These are phyloP conservation scores for Penicillium sp. DNA, from an alignment of 2,329 filamentous ascomycete genomes.

Conservation along the genomic window DNA sequence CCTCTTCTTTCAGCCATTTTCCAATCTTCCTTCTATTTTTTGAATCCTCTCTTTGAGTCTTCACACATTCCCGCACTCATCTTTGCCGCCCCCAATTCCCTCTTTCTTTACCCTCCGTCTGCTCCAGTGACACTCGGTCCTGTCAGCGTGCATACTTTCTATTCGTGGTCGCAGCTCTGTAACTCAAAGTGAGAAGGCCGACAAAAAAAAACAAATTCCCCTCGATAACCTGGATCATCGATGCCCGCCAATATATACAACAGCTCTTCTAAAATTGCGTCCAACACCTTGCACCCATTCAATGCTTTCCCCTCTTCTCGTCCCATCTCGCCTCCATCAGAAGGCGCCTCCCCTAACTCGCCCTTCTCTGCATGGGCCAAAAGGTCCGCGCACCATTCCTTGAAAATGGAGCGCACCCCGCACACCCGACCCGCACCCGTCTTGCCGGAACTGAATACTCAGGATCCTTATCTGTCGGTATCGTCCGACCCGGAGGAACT, in stretches of 20 bases:
- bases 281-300: not conserved
- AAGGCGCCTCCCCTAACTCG: constrained; percentile 9
- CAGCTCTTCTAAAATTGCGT: not conserved
- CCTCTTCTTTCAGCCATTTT: not conserved
- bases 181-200: not conserved
- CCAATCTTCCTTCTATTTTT: not conserved
- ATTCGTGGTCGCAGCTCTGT: not conserved
- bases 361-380: constrained; percentile 12
- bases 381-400: not conserved
- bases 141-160: not conserved
- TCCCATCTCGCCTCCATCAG: constrained; percentile 19
- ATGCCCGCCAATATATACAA: constrained; percentile 14
- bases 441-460: constrained; percentile 33
- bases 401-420: constrained; percentile 26
- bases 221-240: not conserved
- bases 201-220: not conserved
- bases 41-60: no score
- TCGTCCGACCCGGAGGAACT: constrained; percentile 40
- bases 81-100: not conserved
- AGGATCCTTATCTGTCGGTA: constrained; percentile 42
- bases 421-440: constrained; percentile 25
- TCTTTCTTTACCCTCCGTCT: not conserved
- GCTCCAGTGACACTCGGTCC: not conserved
- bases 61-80: not conserved
- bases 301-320: constrained; percentile 6